Base-by-base conservation (phyloP, 2,329 filamentous ascomycete species). In the Ceratocystis ficicola region DNA sequence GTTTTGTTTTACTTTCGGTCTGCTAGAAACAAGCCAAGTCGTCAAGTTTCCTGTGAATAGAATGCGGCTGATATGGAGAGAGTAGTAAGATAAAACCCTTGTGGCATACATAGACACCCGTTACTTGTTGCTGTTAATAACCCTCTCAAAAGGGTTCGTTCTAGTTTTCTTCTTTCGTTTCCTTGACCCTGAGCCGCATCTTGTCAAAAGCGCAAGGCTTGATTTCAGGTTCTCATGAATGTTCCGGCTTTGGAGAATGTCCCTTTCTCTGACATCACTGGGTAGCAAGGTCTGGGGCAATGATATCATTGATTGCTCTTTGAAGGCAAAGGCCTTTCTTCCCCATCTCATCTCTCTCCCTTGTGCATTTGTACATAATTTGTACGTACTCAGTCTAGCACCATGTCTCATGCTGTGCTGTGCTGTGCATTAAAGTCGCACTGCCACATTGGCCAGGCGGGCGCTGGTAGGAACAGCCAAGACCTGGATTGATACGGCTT, bases 391-490 rank as follows among this genome's bases (percentile, higher is more conserved):
- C 22, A 20, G 52, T n/a, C 17, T 57, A 57, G 52, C 32, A 12
- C 52, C 22, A n/a, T 63, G 30, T 63, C 44, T 50, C 63, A 55
- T 32, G 36, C 20, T 22, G 50, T 57, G 22, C 22, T 25, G 22
- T 25, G 44, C 52, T 15, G 36, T 30, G 48, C 48, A 50, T 50
- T 50, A 50, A 41, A 65, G 28, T 48, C 12, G 50, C 41, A 60
- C 41, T 48, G 44, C 44, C 20, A 63, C 44, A 17, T 10, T 28
- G 52, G 44, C 30, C 25, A 17, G 44, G 5, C 61, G 44, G 44
- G 25, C 61, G 61, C 44, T 57, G 52, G 44, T 8, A 64, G 36
- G 63, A 55, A 41, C 36, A 41, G 36, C n/a, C 63, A 64, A 25
- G 46, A 15, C 41, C 32, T 44, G 10, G 36, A 12, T 22, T 25